Evolutionary conservation across 164 flowering plant species (phyloP).

Genomic region (Berberis vulgaris): DNA sequence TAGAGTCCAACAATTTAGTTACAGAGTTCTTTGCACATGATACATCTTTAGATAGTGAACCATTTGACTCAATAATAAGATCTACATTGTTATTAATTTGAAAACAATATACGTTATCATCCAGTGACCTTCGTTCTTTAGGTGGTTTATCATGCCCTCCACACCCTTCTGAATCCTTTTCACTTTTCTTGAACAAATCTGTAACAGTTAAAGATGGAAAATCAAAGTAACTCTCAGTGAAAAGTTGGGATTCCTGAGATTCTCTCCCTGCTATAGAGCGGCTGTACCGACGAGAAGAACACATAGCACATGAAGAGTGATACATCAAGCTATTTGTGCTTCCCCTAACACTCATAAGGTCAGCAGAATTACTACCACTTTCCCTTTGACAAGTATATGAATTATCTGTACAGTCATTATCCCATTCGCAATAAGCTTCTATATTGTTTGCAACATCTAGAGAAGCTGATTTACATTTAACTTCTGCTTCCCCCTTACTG

Average conservation of each 20-base stretch:
- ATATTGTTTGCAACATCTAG: constrained; percentile 20
- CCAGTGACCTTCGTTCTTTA: constrained; percentile 22
- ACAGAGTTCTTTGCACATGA: constrained; percentile 23
- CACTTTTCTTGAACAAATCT: constrained; percentile 52
- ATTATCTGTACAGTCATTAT: constrained; percentile 31
- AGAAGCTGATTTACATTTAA: constrained; percentile 27
- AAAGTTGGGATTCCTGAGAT: constrained; percentile 20
- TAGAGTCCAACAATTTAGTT: constrained; percentile 5
- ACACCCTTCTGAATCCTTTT: constrained; percentile 17
- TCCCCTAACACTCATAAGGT: constrained; percentile 43
- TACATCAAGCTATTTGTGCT: constrained; percentile 42
- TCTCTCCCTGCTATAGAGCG: constrained; percentile 25
- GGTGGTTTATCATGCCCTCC: neutral
- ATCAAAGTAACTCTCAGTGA: constrained; percentile 37
- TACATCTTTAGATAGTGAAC: constrained; percentile 20
- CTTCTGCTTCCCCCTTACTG: constrained; percentile 27
- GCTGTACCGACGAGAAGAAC: constrained; percentile 10
- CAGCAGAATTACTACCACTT: constrained; percentile 47
- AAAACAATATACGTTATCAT: constrained; percentile 62
- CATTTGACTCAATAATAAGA: constrained; percentile 49
- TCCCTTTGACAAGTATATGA: constrained; percentile 28
- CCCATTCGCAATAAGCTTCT: constrained; percentile 21
- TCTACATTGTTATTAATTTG: constrained; percentile 63
- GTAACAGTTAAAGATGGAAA: constrained; percentile 69
- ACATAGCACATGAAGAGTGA: constrained; percentile 2